Evolutionary conservation across 2,329 filamentous ascomycete genomes (phyloP).

Genomic region (Onygena corvina): DNA sequence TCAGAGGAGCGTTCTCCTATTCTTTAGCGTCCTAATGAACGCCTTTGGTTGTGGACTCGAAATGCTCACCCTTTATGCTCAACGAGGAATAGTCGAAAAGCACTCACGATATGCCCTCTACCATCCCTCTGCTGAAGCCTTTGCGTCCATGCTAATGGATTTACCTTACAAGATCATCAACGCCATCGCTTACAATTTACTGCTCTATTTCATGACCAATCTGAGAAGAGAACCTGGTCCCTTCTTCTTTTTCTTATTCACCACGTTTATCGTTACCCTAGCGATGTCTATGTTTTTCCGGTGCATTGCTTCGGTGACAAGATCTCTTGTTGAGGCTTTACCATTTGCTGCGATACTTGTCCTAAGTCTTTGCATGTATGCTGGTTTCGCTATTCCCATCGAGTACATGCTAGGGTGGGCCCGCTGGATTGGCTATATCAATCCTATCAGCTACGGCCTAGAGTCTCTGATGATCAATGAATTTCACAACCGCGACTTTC

Average conservation of each 20-base stretch:
- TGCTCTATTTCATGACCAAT: constrained; percentile 78
- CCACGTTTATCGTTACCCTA: constrained; percentile 53
- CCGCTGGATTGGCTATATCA: constrained; percentile 68
- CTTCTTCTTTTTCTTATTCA: constrained; percentile 61
- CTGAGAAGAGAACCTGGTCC: constrained; percentile 58
- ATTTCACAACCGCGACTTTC: constrained; percentile 54
- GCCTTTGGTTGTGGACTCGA: constrained; percentile 70
- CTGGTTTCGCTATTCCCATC: constrained; percentile 36
- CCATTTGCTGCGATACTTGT: constrained; percentile 43
- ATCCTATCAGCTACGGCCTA: constrained; percentile 69
- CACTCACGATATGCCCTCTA: constrained; percentile 77
- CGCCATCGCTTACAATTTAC: constrained; percentile 60
- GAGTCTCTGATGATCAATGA: constrained; percentile 74
- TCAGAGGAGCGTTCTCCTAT: constrained; percentile 63
- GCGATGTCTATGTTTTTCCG: constrained; percentile 71
- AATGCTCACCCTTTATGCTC: constrained; percentile 69
- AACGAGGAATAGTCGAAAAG: constrained; percentile 86
- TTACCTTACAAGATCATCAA: constrained; percentile 73
- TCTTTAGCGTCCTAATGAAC: constrained; percentile 78
- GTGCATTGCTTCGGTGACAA: constrained; percentile 60
- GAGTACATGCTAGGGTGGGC: constrained; percentile 68
- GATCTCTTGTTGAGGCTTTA: constrained; percentile 60
- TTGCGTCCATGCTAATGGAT: constrained; percentile 65
- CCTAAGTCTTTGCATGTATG: constrained; percentile 35
- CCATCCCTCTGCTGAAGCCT: constrained; percentile 71